Evolutionary conservation across 2,329 filamentous ascomycete species (phyloP).

Genomic region (Cladorrhinum sp.): DNA sequence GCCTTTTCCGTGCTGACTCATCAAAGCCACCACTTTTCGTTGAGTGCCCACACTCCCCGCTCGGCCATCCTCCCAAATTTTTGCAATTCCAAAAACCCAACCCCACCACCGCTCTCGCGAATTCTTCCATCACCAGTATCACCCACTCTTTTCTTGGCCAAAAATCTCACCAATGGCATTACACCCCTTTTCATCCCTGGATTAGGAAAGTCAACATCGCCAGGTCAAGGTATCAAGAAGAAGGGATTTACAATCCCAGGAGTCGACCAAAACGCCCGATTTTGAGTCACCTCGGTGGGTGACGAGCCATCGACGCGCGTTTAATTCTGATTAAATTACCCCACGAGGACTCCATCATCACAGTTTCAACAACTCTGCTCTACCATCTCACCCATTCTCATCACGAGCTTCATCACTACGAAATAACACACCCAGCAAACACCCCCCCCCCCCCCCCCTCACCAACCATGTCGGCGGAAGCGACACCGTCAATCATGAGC

Average conservation of each 20-base stretch:
- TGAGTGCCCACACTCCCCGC: slow-evolving; percentile 23
- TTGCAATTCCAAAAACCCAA: slow-evolving; percentile 13
- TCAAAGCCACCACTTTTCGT: slow-evolving; percentile 14
- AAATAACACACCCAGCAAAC: neutral
- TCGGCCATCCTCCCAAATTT: slow-evolving; percentile 22
- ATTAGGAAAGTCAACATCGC: neutral
- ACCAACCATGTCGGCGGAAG: slow-evolving; percentile 14
- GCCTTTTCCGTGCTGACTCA: slow-evolving; percentile 20
- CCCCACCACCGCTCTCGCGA: slow-evolving; percentile 12
- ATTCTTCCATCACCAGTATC: slow-evolving; percentile 26
- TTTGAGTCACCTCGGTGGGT: slow-evolving; percentile 11
- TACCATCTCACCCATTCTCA: neutral
- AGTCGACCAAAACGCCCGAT: neutral
- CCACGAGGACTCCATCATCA: neutral
- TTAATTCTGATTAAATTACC: neutral
- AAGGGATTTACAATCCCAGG: neutral
- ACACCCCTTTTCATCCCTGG: slow-evolving; percentile 18
- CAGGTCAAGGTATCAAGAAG: neutral
- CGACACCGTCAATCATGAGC: slow-evolving; percentile 4
- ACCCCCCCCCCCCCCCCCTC: neutral
- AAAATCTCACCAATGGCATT: slow-evolving; percentile 26
- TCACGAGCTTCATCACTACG: slow-evolving; percentile 2
- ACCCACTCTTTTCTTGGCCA: slow-evolving; percentile 14
- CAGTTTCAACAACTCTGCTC: neutral
- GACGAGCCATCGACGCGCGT: slow-evolving; percentile 11